Percentiles rank a stretch among this genome's conserved stretches.
phyloP scores from a whole-genome alignment of 2,329 filamentous ascomycete genomes.

The Didymella glomerata region DNA sequence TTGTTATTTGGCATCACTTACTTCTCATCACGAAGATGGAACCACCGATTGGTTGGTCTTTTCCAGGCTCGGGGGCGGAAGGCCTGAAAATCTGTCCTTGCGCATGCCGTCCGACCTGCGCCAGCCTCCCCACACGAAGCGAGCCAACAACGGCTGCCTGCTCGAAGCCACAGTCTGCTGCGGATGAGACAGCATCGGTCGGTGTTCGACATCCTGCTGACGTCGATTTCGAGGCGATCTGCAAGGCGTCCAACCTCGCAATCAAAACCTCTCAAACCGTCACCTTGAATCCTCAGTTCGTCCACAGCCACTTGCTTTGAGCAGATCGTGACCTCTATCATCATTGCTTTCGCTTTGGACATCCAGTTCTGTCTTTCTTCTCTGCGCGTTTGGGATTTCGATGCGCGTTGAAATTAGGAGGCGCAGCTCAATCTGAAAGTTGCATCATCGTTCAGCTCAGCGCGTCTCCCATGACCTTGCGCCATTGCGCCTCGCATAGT shows the following conservation, averaged over 20 bases:
- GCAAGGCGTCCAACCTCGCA: slow-evolving; percentile 25
- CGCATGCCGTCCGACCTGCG: slow-evolving; percentile 2
- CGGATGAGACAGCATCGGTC: background rate
- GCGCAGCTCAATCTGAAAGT: slow-evolving; percentile 1
- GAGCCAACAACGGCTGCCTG: background rate
- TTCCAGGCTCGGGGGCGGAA: background rate
- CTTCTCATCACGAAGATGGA: background rate
- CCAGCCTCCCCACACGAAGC: slow-evolving; percentile 2
- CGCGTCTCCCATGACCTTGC: background rate
- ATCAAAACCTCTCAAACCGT: slow-evolving; percentile 3
- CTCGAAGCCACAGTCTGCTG: slow-evolving; percentile 6
- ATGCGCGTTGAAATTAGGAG: background rate
- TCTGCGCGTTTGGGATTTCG: background rate
- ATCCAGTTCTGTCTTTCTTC: background rate
- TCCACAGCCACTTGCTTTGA: slow-evolving; percentile 6
- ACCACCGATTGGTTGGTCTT: background rate
- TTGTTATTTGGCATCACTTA: background rate
- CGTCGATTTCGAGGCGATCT: slow-evolving; percentile 17
- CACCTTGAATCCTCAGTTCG: background rate
- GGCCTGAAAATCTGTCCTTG: background rate
- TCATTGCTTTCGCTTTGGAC: background rate
- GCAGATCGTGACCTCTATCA: background rate
- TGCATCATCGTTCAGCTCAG: background rate
- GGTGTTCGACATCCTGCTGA: slow-evolving; percentile 8
- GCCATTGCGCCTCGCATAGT: background rate